A percentile compares a stretch with the other conserved stretches of the same genome.
These are phyloP conservation scores for Glycine latifolia DNA, from an alignment of 306 rosid species.

Conservation along the genomic window DNA sequence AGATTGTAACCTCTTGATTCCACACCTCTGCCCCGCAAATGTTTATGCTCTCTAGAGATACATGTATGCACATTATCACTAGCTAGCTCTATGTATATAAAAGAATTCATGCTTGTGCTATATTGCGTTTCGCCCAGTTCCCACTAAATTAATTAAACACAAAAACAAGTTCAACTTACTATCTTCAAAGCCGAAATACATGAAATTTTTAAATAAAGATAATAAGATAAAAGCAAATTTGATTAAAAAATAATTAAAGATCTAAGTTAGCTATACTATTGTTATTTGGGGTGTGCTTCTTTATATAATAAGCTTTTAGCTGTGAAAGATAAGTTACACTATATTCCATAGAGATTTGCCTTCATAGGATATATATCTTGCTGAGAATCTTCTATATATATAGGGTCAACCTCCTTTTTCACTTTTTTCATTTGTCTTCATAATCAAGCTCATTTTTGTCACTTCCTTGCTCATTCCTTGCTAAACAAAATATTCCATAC, in stretches of 20 bases:
- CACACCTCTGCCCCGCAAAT: conserved; percentile 6
- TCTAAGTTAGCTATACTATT: neutral
- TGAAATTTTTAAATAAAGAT: neutral
- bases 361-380: neutral
- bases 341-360: conserved; percentile 10
- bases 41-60: neutral
- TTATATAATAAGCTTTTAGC: neutral
- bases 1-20: conserved; percentile 50
- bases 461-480: neutral
- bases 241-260: too few species aligned
- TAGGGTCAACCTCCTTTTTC: conserved; percentile 15
- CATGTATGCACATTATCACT: neutral
- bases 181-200: neutral
- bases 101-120: too few species aligned
- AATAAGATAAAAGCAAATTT: neutral
- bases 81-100: too few species aligned
- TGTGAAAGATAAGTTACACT: neutral
- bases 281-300: neutral
- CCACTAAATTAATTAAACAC: too few species aligned
- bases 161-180: neutral
- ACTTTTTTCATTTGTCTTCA: conserved; percentile 7
- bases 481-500: neutral
- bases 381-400: neutral
- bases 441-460: conserved; percentile 2
- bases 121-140: too few species aligned